phyloP scores from a whole-genome alignment of 768 basidiomycete species.

The Leccinellum luteum region DNA sequence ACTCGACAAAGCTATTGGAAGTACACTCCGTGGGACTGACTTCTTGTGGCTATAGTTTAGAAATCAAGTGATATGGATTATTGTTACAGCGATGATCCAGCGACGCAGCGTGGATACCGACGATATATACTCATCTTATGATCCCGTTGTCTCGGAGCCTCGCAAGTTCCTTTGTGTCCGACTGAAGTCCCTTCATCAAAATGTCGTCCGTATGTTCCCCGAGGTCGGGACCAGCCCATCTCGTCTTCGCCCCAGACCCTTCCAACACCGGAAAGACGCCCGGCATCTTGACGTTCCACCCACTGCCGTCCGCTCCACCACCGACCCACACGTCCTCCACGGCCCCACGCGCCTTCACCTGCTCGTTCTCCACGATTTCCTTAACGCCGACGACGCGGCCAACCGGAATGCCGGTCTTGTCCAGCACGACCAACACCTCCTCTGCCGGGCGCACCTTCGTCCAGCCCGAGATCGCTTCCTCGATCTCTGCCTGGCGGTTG shows the following conservation, averaged over 20 bases:
- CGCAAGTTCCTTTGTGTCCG: slow-evolving; percentile 36
- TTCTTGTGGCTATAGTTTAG: slow-evolving; percentile 36
- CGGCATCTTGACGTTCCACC: slow-evolving; percentile 69
- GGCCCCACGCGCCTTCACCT: slow-evolving; percentile 51
- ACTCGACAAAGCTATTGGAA: slow-evolving; percentile 35
- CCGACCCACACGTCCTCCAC: slow-evolving; percentile 59
- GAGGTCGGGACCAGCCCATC: slow-evolving; percentile 70
- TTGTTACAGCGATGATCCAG: neutral
- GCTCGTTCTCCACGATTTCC: slow-evolving; percentile 60
- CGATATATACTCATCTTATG: slow-evolving; percentile 32
- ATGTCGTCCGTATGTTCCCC: slow-evolving; percentile 57
- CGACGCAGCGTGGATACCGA: too few species aligned
- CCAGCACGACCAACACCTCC: slow-evolving; percentile 51
- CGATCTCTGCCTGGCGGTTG: slow-evolving; percentile 48
- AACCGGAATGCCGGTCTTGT: slow-evolving; percentile 55
- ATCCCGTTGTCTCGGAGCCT: slow-evolving; percentile 40
- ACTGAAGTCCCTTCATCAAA: slow-evolving; percentile 41
- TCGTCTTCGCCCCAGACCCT: slow-evolving; percentile 54
- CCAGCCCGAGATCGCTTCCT: slow-evolving; percentile 61
- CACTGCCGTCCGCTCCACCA: slow-evolving; percentile 35
- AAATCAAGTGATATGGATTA: neutral
- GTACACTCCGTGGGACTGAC: slow-evolving; percentile 33
- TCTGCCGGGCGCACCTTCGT: slow-evolving; percentile 48
- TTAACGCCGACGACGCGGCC: slow-evolving; percentile 62
- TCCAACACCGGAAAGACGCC: slow-evolving; percentile 62